Conservation (phyloP, 148 eudicot genomes). For the Camellia granthamiana region DNA sequence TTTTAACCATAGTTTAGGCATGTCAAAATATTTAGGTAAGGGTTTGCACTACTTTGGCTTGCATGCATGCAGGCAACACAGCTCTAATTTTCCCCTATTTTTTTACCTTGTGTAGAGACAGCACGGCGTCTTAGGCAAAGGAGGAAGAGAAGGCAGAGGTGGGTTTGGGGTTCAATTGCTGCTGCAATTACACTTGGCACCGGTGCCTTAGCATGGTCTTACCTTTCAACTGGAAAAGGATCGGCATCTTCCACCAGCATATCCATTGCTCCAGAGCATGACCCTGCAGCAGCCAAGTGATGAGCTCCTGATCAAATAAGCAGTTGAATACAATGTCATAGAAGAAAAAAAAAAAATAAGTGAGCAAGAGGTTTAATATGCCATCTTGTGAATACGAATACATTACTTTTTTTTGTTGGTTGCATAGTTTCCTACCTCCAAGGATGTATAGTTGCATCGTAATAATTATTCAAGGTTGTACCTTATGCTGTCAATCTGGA, state of each 20-base stretch:
- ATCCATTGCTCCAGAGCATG: constrained; percentile 27
- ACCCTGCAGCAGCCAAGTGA: constrained; percentile 27
- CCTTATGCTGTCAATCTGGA: constrained; percentile 11
- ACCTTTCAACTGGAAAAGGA: constrained; percentile 49
- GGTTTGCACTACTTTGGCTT: background rate
- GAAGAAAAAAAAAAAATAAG: constrained; percentile 24
- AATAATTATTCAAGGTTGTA: constrained; percentile 31
- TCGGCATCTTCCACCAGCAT: constrained; percentile 36
- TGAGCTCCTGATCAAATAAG: constrained; percentile 20
- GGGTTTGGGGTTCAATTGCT: constrained; percentile 79
- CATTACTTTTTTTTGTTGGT: constrained; percentile 16
- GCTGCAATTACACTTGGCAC: constrained; percentile 65
- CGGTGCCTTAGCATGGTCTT: constrained; percentile 75
- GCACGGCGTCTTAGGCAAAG: constrained; percentile 73
- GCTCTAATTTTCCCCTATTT: background rate
- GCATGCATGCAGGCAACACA: background rate
- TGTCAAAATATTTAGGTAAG: background rate
- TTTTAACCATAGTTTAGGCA: background rate
- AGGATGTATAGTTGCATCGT: constrained; percentile 20
- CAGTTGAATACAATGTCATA: constrained; percentile 23
- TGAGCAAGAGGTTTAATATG: constrained; percentile 7
- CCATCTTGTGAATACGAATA: constrained; percentile 31
- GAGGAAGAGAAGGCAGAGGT: constrained; percentile 68
- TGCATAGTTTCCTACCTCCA: constrained; percentile 25
- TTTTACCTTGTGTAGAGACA: constrained; percentile 41